phyloP scores from a whole-genome alignment of 2,329 filamentous ascomycete genomes.

The Diaporthe helianthi region DNA sequence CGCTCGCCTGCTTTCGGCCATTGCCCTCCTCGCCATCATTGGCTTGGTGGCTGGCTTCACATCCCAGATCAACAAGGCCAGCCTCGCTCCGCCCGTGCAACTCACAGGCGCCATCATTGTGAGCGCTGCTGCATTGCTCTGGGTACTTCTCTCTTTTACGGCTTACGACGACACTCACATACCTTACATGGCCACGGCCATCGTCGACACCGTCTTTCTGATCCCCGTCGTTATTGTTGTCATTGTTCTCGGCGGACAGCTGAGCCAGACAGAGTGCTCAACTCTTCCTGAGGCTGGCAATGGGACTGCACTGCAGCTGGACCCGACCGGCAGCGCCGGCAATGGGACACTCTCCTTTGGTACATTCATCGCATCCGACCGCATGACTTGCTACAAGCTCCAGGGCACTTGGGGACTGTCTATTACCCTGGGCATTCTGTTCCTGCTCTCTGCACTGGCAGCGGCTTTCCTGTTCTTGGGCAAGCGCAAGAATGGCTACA shows the following conservation, averaged over 20 bases:
- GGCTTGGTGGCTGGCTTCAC: conserved; percentile 86
- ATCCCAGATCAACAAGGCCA: conserved; percentile 71
- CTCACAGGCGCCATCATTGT: conserved; percentile 81
- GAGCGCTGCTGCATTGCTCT: conserved; percentile 78
- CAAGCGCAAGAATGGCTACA: conserved; percentile 46
- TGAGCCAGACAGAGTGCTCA: conserved; percentile 79
- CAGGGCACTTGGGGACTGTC: conserved; percentile 88
- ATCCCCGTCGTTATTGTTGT: conserved; percentile 81
- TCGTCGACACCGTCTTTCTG: conserved; percentile 72
- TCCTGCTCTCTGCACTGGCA: conserved; percentile 67
- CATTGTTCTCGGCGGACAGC: conserved; percentile 78
- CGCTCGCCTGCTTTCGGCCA: conserved; percentile 73
- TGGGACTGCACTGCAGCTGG: not conserved
- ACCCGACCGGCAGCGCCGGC: conserved; percentile 47
- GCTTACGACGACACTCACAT: conserved; percentile 66
- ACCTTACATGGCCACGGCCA: conserved; percentile 75
- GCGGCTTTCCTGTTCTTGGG: conserved; percentile 69
- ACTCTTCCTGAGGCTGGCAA: conserved; percentile 47
- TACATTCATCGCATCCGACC: conserved; percentile 58
- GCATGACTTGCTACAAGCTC: conserved; percentile 78
- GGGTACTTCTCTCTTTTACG: conserved; percentile 67
- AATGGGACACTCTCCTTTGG: conserved; percentile 49
- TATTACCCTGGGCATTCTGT: conserved; percentile 78
- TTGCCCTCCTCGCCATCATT: conserved; percentile 77
- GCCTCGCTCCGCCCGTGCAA: conserved; percentile 72